Evolutionary conservation across 257 asterid genomes (phyloP).

Genomic region (Eucommia ulmoides): DNA sequence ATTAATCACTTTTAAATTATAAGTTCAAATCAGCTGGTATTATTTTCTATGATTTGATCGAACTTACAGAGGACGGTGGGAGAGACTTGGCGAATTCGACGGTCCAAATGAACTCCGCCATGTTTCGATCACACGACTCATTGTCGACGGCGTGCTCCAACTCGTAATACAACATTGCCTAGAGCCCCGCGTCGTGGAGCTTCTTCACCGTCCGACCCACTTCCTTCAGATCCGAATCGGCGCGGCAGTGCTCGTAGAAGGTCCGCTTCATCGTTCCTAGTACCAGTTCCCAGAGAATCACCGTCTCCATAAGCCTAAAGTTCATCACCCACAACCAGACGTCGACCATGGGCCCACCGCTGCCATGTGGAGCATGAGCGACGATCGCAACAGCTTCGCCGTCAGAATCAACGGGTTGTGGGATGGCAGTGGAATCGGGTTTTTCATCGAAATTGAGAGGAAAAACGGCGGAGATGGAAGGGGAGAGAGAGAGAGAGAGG

Average conservation of each 20-base stretch:
- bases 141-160: constrained; percentile 56
- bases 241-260: constrained; percentile 69
- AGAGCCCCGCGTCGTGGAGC: constrained; percentile 36
- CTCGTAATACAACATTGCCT: constrained; percentile 80
- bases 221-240: constrained; percentile 38
- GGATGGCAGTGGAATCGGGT: constrained; percentile 5
- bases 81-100: constrained; percentile 24
- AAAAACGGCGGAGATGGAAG: constrained; percentile 20
- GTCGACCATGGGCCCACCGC: constrained; percentile 42
- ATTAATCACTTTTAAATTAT: neutral
- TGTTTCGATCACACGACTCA: constrained; percentile 42
- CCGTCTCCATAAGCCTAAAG: constrained; percentile 29
- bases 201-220: constrained; percentile 26
- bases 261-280: constrained; percentile 24
- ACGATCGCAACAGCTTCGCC: constrained; percentile 29
- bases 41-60: too few species aligned
- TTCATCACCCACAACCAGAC: constrained; percentile 37
- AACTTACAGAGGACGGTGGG: constrained; percentile 35
- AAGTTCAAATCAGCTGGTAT: too few species aligned
- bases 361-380: constrained; percentile 29
- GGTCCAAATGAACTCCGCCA: constrained; percentile 33
- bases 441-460: constrained; percentile 13
- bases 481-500: constrained; percentile 20
- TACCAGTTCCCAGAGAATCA: constrained; percentile 18
- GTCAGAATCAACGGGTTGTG: constrained; percentile 20